These are phyloP conservation scores for Anacardium occidentale DNA, from an alignment of 345 rosid species.

Conservation along the genomic window DNA sequence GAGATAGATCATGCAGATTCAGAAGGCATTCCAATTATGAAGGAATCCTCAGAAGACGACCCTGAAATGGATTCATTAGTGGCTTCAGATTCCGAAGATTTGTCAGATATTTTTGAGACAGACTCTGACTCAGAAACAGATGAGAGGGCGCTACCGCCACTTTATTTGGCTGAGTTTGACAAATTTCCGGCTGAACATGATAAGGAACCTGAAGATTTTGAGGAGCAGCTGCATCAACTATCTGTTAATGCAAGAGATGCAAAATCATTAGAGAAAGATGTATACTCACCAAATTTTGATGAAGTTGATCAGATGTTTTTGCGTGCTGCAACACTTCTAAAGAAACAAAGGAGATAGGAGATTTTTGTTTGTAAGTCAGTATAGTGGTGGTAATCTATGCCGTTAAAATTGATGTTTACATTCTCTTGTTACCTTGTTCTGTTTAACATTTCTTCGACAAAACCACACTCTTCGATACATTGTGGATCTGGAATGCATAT, in stretches of 20 bases:
- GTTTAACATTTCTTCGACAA: neutral
- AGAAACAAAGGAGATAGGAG: constrained; percentile 50
- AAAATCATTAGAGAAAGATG: constrained; percentile 27
- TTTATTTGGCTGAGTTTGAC: constrained; percentile 69
- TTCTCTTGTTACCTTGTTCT: neutral
- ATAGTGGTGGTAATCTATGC: too few species aligned
- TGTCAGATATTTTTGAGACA: constrained; percentile 84
- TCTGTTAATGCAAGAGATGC: constrained; percentile 30
- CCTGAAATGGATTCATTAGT: constrained; percentile 33
- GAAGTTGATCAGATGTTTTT: constrained; percentile 85
- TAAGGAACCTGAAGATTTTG: constrained; percentile 49
- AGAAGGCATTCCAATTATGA: constrained; percentile 23
- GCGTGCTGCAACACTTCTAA: constrained; percentile 71
- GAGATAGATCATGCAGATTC: constrained; percentile 42
- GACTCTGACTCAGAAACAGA: constrained; percentile 61
- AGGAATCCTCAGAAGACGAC: constrained; percentile 48
- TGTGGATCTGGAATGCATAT: neutral
- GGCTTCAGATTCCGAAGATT: constrained; percentile 66
- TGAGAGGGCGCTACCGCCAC: constrained; percentile 45
- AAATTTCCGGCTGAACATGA: constrained; percentile 54
- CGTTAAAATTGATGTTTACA: neutral
- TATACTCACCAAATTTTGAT: constrained; percentile 55
- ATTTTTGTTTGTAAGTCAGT: neutral
- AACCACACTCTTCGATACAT: neutral
- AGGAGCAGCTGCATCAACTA: constrained; percentile 45